These are phyloP conservation scores for Monosporozyma unispora DNA, from an alignment of 805 yeast genomes.

Conservation along the genomic window DNA sequence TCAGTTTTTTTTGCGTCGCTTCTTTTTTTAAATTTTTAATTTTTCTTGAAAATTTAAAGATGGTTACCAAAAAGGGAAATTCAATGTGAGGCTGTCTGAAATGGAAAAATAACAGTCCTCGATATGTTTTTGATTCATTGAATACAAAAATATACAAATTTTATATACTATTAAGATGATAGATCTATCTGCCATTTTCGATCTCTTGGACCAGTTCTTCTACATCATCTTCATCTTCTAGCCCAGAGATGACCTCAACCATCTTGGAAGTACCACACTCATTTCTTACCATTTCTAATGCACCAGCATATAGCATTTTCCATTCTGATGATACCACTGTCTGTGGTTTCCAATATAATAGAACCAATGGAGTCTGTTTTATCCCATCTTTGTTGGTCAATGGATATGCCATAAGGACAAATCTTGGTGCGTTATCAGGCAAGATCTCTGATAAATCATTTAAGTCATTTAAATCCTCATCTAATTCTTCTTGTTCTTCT, in stretches of 20 bases:
- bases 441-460: conserved; percentile 64
- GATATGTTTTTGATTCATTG: not conserved
- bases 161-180: not conserved
- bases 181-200: conserved; percentile 20
- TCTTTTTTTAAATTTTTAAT: not conserved
- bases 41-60: too few species aligned
- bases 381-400: conserved; percentile 62
- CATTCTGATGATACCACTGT: conserved; percentile 67
- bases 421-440: conserved; percentile 78
- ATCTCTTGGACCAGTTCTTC: conserved; percentile 32
- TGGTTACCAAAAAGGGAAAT: not conserved
- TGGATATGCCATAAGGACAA: conserved; percentile 68
- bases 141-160: too few species aligned
- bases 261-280: conserved; percentile 62
- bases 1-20: not conserved
- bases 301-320: conserved; percentile 87
- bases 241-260: conserved; percentile 28
- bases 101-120: conserved; percentile 1
- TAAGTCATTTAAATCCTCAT: conserved; percentile 36
- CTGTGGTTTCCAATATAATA: conserved; percentile 83
- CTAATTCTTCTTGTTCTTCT: conserved; percentile 44
- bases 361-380: conserved; percentile 59
- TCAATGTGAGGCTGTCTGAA: too few species aligned
- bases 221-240: conserved; percentile 28
- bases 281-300: conserved; percentile 68